A percentile compares a stretch with the other conserved stretches of the same genome.
phyloP scores from a whole-genome alignment of 176 grass and related monocot species.

The Aegilops bicornis region DNA sequence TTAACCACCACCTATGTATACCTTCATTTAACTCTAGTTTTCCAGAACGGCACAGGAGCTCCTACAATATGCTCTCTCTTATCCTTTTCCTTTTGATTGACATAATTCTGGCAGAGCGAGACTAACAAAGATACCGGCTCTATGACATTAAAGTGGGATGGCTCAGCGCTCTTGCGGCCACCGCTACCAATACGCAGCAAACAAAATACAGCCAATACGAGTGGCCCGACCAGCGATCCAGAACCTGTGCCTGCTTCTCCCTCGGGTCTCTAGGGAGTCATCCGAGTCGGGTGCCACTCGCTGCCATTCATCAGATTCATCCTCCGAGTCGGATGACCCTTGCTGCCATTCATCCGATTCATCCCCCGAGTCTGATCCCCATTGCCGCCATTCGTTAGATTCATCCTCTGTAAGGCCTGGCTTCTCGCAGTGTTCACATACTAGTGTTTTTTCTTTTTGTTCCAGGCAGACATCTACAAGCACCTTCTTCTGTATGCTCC shows the following conservation, averaged over 20 bases:
- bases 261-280: neutral
- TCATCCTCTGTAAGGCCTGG: neutral
- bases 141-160: neutral
- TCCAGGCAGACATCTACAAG: neutral
- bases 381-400: neutral
- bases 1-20: neutral
- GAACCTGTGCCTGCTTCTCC: neutral
- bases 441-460: neutral
- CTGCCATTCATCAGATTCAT: neutral
- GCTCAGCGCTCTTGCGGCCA: neutral
- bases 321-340: neutral
- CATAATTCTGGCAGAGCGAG: neutral
- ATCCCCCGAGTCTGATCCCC: neutral
- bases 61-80: neutral
- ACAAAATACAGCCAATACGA: neutral
- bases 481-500: neutral
- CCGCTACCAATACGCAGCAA: neutral
- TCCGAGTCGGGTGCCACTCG: neutral
- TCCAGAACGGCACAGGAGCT: neutral
- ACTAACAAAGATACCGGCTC: neutral
- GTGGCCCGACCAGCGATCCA: neutral
- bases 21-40: neutral
- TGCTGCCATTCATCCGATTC: neutral
- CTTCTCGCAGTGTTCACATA: neutral
- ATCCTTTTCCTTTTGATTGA: too few relatives aligned